phyloP scores from a whole-genome alignment of 2,329 filamentous ascomycete species.

The Trichoderma atroviride region DNA sequence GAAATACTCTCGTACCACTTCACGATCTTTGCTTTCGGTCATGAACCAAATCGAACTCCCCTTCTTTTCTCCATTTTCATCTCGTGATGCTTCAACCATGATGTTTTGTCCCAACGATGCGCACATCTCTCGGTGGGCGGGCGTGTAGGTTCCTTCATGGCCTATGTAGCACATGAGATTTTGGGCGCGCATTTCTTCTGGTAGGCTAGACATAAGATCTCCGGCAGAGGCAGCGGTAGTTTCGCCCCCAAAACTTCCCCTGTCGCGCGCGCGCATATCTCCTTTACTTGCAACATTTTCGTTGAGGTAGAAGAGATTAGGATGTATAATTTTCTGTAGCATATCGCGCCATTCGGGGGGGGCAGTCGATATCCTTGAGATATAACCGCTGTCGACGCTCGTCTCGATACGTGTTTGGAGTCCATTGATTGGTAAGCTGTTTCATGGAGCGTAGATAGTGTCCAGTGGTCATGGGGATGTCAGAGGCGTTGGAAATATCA shows the following conservation, averaged over 20 bases:
- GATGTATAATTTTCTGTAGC: constrained; percentile 75
- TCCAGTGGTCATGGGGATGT: constrained; percentile 81
- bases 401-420: constrained; percentile 72
- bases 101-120: constrained; percentile 95
- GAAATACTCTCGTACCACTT: constrained; percentile 91
- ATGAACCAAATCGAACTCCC: constrained; percentile 98
- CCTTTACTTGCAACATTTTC: constrained; percentile 62
- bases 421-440: constrained; percentile 82
- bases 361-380: constrained; percentile 96
- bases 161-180: constrained; percentile 99
- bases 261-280: constrained; percentile 41
- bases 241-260: constrained; percentile 51
- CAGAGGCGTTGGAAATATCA: constrained; percentile 71
- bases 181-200: constrained; percentile 83
- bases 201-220: constrained; percentile 93
- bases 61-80: constrained; percentile 72
- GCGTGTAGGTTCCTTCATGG: constrained; percentile 95
- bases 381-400: constrained; percentile 84
- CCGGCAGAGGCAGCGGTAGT: constrained; percentile 72
- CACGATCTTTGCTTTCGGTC: constrained; percentile 92
- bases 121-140: constrained; percentile 96
- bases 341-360: constrained; percentile 80
- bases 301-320: constrained; percentile 87
- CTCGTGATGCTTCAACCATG: constrained; percentile 88
- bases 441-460: constrained; percentile 91